Conservation (phyloP, 495 filamentous ascomycete species). For the Aspergillus diversus region DNA sequence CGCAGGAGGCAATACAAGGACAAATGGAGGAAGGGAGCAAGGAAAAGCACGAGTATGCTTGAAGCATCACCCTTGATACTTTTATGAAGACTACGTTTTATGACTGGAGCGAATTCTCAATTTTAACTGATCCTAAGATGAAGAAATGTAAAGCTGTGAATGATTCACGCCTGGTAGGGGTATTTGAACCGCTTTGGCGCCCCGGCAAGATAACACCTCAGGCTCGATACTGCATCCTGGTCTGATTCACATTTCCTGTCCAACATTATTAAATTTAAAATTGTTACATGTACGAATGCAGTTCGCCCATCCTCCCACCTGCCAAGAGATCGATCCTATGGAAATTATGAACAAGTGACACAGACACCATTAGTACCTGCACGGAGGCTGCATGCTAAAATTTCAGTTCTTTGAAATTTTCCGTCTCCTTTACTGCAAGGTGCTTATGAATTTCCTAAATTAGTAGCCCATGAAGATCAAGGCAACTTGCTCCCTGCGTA, state of each 20-base stretch:
- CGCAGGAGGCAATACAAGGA: conserved; percentile 10
- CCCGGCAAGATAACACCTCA: no score
- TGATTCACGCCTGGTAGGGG: no score
- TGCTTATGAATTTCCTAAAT: no score
- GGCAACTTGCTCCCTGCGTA: no score
- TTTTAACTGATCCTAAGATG: background rate
- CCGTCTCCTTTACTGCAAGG: no score
- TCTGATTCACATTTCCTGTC: background rate
- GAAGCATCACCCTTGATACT: conserved; percentile 12
- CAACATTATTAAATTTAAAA: background rate
- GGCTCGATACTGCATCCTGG: background rate
- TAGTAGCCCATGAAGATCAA: no score
- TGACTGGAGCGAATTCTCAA: conserved; percentile 11
- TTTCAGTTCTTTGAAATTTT: no score
- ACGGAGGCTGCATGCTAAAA: background rate
- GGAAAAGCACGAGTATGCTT: conserved; percentile 15
- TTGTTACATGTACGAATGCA: background rate
- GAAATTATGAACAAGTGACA: background rate
- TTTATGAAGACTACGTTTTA: conserved; percentile 12
- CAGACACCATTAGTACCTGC: background rate
- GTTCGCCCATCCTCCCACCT: background rate
- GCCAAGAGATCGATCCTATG: background rate
- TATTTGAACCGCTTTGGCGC: no score
- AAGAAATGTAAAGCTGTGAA: background rate
- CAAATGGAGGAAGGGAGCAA: background rate